Base-by-base conservation (phyloP, 2,329 filamentous ascomycete genomes). In the Pseudogymnoascus sp. region DNA sequence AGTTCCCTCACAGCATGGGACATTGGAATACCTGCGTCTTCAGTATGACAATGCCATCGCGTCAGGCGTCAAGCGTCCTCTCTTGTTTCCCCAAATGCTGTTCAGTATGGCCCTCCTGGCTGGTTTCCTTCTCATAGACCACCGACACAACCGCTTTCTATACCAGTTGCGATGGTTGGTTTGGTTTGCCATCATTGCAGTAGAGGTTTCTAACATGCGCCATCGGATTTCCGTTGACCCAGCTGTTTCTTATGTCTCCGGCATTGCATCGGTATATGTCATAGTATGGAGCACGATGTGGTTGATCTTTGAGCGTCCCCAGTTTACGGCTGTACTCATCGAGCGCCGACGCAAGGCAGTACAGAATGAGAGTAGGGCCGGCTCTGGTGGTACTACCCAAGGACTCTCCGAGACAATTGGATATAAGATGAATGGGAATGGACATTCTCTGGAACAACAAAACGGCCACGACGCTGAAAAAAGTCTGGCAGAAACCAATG, bases 71-170 rank as follows among this genome's bases (percentile, higher is more conserved):
- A 70, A 76, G 34, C 74, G 73, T 44, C 83, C 82, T 1, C 75
- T 86, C 16, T 69, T 87, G 16, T 40, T 87, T 6, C 84, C 84
- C 0, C 80, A 82, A 64, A 75, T 78, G 63, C 64, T 85, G 5
- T 64, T 83, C 21, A 79, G 78, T 3, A 70, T 77, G 28, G 75
- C 81, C 50, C 59, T 84, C 44, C 62, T 88, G 0, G 71, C 79
- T 0, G 66, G 84, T 3, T 88, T 85, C 72, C 77, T 88, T 12
- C 74, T 79, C 59, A 76, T 87, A 64, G 82, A 84, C 1, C 84
- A 87, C 68, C 75, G 72, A 34, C 73, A 75, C 1, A 75, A 78
- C 7, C 78, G 78, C 4, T 82, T 80, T 79, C 67, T 85, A 10
- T 83, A 82, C 67, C 74, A 69, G 7, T 76, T 78, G 34, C 74